Conservation (phyloP, 2,329 filamentous ascomycete species). For the Mycocentrospora acerina region DNA sequence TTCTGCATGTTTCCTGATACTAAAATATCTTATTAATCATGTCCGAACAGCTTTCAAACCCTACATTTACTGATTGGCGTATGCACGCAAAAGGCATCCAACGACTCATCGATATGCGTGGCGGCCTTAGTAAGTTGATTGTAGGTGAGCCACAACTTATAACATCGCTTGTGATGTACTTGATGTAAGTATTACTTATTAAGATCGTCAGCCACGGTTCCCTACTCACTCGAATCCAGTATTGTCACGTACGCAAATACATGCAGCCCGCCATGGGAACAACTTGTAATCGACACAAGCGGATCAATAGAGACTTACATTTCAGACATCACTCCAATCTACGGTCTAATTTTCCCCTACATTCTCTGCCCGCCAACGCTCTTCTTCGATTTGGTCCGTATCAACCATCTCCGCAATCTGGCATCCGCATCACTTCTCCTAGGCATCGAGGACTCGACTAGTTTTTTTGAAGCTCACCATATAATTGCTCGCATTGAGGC, state of each 20-base stretch:
- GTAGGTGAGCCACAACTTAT: constrained; percentile 17
- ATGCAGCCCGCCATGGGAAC: constrained; percentile 27
- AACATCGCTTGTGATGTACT: constrained; percentile 23
- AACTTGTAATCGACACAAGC: constrained; percentile 1
- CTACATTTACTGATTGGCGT: constrained; percentile 24
- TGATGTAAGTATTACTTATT: constrained; percentile 20
- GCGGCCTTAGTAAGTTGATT: constrained; percentile 23
- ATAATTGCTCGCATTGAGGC: constrained; percentile 21
- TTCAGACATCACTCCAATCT: constrained; percentile 7
- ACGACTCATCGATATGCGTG: constrained; percentile 29
- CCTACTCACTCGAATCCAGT: constrained; percentile 7
- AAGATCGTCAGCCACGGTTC: not conserved
- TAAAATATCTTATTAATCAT: not conserved
- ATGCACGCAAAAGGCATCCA: constrained; percentile 29
- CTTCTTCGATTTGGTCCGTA: constrained; percentile 26
- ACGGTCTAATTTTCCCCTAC: constrained; percentile 31
- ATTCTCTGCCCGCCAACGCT: constrained; percentile 26
- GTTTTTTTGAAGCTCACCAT: constrained; percentile 20
- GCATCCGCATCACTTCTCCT: constrained; percentile 7
- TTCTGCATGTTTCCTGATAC: not conserved
- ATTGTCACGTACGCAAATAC: constrained; percentile 27
- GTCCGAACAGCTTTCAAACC: constrained; percentile 25
- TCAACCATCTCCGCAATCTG: constrained; percentile 23
- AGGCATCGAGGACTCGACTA: constrained; percentile 6
- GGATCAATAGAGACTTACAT: too few relatives aligned